phyloP scores from a whole-genome alignment of 2,329 filamentous ascomycete species.

The Fusarium liriodendri region DNA sequence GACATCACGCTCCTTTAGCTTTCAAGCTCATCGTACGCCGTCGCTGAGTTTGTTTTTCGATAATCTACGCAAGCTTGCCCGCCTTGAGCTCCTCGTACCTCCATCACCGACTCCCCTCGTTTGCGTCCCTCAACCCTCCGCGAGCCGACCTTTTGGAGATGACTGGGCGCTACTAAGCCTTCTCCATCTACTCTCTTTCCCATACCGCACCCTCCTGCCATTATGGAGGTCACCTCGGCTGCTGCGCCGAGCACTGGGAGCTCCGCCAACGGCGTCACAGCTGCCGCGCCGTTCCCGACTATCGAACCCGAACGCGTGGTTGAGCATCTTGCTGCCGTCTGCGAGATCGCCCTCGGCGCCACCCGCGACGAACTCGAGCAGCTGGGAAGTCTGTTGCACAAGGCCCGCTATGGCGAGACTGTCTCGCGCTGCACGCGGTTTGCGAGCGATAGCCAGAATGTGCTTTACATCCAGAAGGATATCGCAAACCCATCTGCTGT shows the following conservation, averaged over 20 bases:
- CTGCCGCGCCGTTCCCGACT: slow-evolving; percentile 60
- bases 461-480: slow-evolving; percentile 93
- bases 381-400: slow-evolving; percentile 84
- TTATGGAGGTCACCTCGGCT: slow-evolving; percentile 66
- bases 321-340: slow-evolving; percentile 77
- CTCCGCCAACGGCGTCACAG: slow-evolving; percentile 58
- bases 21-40: slow-evolving; percentile 18
- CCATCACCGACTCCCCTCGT: slow-evolving; percentile 24
- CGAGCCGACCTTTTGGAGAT: slow-evolving; percentile 44
- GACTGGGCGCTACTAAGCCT: slow-evolving; percentile 40
- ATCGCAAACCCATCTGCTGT: slow-evolving; percentile 64
- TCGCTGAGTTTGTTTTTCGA: slow-evolving; percentile 34
- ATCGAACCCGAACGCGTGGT: slow-evolving; percentile 77
- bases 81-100: slow-evolving; percentile 11
- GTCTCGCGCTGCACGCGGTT: slow-evolving; percentile 89
- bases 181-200: slow-evolving; percentile 24
- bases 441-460: slow-evolving; percentile 86
- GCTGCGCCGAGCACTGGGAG: slow-evolving; percentile 53
- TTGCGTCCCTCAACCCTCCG: slow-evolving; percentile 11
- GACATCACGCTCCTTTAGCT: slow-evolving; percentile 36
- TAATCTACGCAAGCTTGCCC: slow-evolving; percentile 25
- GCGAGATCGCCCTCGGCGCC: slow-evolving; percentile 80
- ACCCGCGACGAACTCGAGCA: slow-evolving; percentile 82
- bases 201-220: slow-evolving; percentile 40
- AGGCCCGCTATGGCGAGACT: slow-evolving; percentile 79